phyloP scores from a whole-genome alignment of 768 basidiomycete species.

The Udeniomyces megalosporus region DNA sequence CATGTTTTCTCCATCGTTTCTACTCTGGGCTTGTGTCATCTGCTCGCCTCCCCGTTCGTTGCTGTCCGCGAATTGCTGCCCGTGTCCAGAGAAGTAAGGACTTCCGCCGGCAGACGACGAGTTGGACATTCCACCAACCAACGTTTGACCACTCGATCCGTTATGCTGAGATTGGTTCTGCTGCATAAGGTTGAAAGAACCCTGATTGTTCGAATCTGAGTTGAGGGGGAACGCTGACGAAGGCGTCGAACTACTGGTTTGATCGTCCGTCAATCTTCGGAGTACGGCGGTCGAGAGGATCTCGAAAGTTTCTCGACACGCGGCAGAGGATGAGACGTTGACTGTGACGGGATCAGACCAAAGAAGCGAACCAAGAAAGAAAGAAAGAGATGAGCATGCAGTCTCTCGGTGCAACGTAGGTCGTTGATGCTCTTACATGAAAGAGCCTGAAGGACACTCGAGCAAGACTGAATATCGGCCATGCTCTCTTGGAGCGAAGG shows the following conservation, averaged over 20 bases:
- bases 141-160: too few species aligned
- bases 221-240: too few species aligned
- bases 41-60: slow-evolving; percentile 10
- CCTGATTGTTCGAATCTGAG: not conserved
- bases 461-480: slow-evolving; percentile 29
- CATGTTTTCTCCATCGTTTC: not conserved
- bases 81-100: slow-evolving; percentile 21
- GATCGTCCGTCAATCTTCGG: slow-evolving; percentile 16
- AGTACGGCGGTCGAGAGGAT: slow-evolving; percentile 20
- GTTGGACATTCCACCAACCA: not conserved
- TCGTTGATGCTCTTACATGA: slow-evolving; percentile 27
- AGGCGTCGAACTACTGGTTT: not conserved
- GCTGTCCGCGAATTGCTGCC: slow-evolving; percentile 26
- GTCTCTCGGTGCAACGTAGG: slow-evolving; percentile 19
- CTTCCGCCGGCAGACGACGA: slow-evolving; percentile 11
- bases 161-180: too few species aligned
- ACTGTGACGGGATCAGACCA: too few species aligned
- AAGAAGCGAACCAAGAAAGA: slow-evolving; percentile 20
- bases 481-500: slow-evolving; percentile 27
- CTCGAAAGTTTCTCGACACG: slow-evolving; percentile 20
- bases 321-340: slow-evolving; percentile 19
- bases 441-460: slow-evolving; percentile 27
- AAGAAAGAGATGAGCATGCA: slow-evolving; percentile 22
- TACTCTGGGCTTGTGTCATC: too few species aligned
- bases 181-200: not conserved